Evolutionary conservation across 2,329 filamentous ascomycete genomes (phyloP), one percentile per base, ranked within the genome.

Genomic region (Gnomoniopsis sp.): DNA sequence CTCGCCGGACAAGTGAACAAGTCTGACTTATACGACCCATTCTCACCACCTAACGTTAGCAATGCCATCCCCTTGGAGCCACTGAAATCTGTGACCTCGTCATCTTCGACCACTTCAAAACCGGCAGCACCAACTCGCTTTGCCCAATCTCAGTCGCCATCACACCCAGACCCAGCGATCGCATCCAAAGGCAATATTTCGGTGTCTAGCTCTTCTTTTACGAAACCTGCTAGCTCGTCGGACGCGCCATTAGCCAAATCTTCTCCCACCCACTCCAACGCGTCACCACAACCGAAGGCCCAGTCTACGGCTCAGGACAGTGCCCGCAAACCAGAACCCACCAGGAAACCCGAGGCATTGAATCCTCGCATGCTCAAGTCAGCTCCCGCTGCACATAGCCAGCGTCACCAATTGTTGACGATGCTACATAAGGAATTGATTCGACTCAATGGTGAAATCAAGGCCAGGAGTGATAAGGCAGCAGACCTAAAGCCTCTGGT

Each of bases 351-450:
- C 15, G 86, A 89, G 72, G 71, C 77, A 19, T 78, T 93, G 38
- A 89, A 89, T 64, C 89, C 89, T 51, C 83, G 88, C 7, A 77
- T 85, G 43, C 76, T 93, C 2, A 79, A 81, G 57, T 75, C 74
- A 38, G 75, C 83, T 0, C 86, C 87, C 1, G 82, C 84, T 3
- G 73, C 75, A 44, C 83, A 87, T 63, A 78, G 80, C 57, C 78
- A 79, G 19, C 81, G 86, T 14, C 72, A 81, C 33, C 80, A 78
- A 61, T 76, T 87, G 2, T 70, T 93, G 23, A 83, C 83, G 63
- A 76, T 85, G 63, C 73, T 93, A 1, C 85, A 92, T 67, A 77
- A 80, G 14, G 83, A 90, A 63, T 84, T 88, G 69, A 71, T 74
- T n/a, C 80, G 87, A 4, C 79, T 93, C 10, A 92, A 93, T 67